Base-by-base conservation (phyloP, 352 stramenopile genomes). In the Globisporangium alternatum region DNA sequence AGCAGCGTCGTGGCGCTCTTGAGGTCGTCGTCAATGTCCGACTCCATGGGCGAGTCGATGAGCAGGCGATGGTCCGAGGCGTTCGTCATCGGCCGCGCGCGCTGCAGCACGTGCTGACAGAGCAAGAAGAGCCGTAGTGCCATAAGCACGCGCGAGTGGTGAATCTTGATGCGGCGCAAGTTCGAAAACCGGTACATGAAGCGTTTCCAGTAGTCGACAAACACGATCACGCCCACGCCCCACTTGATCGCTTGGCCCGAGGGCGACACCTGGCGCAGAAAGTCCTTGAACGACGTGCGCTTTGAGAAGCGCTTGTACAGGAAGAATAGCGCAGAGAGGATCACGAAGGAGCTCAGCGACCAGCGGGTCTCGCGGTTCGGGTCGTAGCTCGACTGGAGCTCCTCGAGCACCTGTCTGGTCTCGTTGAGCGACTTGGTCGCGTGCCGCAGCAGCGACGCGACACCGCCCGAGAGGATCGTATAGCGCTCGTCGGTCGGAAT, bases 11-110 rank as follows among this genome's bases (percentile, higher is more conserved):
- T 94, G 30, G 87, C 87, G 53, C 91, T 92, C 67, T 96, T 96
- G 37, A 93, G 60, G 65, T 96, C 81, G 64, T 96, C 87, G 56
- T 96, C 86, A 66, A 96, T 96, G 64, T 95, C 87, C 43, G 84
- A 78, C 56, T 93, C 84, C 71, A 92, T 91, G 1, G 87, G 87
- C 56, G 84, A 81, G 67, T 93, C 84, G 63, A 95, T 95, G 41
- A 95, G 66, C 8, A 95, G 66, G 8, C 87, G 80, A 47, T 89
- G 80, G 62, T 92, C 85, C 19, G 85, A 93, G 28, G 67, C 78
- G 43, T 90, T 89, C 13, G 71, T 86, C 59, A 91, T 75, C 1
- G 86, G 83, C 6, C 87, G 67, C 33, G 87, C 83, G 21, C 87
- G 83, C 58, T 95, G 83, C 12, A 95, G 69, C 56, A 95, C 87